phyloP scores from a whole-genome alignment of 1,284 basidiomycete genomes.

The Rugiboletus extremiorientalis region DNA sequence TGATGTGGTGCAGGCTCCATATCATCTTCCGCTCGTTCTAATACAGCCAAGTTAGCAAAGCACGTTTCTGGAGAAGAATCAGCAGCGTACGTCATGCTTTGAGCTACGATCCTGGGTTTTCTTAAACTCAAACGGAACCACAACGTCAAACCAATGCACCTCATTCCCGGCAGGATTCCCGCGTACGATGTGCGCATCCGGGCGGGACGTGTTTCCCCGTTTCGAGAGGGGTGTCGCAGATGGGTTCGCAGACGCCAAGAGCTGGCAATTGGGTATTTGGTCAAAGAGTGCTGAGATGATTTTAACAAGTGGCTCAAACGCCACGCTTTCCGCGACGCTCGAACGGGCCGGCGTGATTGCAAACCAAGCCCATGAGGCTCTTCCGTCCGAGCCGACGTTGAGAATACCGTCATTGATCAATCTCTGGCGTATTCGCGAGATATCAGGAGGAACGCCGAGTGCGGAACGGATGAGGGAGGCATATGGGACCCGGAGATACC shows the following conservation, averaged over 20 bases:
- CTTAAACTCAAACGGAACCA: slow-evolving; percentile 12
- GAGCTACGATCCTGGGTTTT: not conserved
- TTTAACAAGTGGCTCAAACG: not conserved
- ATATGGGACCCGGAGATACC: slow-evolving; percentile 1
- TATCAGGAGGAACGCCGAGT: not conserved
- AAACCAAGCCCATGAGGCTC: not conserved
- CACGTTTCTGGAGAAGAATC: too few species aligned
- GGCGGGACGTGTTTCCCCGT: slow-evolving; percentile 4
- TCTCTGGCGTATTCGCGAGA: not conserved
- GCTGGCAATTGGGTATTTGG: not conserved
- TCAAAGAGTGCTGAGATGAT: not conserved
- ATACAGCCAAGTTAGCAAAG: not conserved
- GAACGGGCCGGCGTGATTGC: not conserved
- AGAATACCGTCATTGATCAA: not conserved
- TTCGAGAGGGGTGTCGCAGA: not conserved
- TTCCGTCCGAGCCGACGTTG: not conserved
- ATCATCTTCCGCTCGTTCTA: slow-evolving; percentile 16
- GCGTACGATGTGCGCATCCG: slow-evolving; percentile 2
- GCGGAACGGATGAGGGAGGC: not conserved
- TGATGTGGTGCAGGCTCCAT: slow-evolving; percentile 15
- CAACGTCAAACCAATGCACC: slow-evolving; percentile 11
- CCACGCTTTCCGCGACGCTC: not conserved
- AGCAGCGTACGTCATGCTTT: not conserved
- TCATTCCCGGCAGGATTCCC: not conserved
- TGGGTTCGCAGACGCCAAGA: not conserved